A percentile compares a stretch with the other conserved stretches of the same genome.
phyloP scores from a whole-genome alignment of 169 alveolate genomes.

The Cryptosporidium xiaoi region DNA sequence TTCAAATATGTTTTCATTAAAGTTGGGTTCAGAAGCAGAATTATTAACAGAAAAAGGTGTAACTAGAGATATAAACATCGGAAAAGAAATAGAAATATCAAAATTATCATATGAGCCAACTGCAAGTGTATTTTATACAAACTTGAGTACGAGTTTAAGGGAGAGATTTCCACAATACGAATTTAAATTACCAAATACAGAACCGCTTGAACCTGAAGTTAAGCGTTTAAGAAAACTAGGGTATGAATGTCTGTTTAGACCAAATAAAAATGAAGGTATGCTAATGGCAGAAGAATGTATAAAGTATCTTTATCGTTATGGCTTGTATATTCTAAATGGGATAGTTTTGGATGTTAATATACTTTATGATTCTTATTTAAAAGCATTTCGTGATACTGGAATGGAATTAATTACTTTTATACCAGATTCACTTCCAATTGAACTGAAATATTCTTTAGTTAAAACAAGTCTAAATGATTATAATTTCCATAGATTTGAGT shows the following conservation, averaged over 20 bases:
- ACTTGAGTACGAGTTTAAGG: constrained; percentile 7
- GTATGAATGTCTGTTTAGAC: constrained; percentile 48
- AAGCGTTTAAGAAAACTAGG: constrained; percentile 39
- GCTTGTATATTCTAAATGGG: constrained; percentile 58
- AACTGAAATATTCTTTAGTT: background rate
- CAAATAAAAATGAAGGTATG: constrained; percentile 23
- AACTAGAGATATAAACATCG: background rate
- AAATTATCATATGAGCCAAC: background rate
- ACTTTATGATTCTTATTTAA: constrained; percentile 24
- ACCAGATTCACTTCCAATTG: constrained; percentile 4
- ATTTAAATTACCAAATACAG: constrained; percentile 53
- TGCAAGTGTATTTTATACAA: constrained; percentile 1
- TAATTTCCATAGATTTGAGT: constrained; percentile 46
- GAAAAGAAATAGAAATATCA: too few species aligned
- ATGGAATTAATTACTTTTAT: constrained; percentile 4
- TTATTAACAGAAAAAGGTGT: background rate
- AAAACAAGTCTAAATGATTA: constrained; percentile 30
- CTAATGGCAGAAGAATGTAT: constrained; percentile 45
- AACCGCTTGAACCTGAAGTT: constrained; percentile 46
- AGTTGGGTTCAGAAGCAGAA: background rate
- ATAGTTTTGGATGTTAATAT: constrained; percentile 19
- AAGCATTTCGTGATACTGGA: constrained; percentile 45
- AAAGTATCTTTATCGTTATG: constrained; percentile 56
- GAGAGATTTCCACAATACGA: constrained; percentile 35
- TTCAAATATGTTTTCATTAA: constrained; percentile 4